Evolutionary conservation across 306 rosid genomes (phyloP).

Genomic region (Sphenostylis stenocarpa): DNA sequence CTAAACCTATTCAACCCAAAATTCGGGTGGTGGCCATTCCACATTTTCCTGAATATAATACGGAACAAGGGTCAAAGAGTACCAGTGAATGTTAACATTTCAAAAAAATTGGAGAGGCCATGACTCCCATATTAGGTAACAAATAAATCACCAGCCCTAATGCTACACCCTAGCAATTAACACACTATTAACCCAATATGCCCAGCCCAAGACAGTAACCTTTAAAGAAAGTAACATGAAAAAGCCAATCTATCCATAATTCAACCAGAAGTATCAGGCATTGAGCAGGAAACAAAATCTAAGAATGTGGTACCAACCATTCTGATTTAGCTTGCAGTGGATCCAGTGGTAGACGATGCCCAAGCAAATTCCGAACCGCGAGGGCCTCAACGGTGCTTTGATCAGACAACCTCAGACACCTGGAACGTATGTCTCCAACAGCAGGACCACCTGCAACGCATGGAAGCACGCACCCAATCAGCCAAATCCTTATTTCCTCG

Average conservation of each 20-base stretch:
- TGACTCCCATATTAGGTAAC: neutral
- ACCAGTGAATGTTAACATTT: neutral
- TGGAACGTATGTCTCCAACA: conserved; percentile 94
- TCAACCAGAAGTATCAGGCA: neutral
- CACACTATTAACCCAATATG: conserved; percentile 34
- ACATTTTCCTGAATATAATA: neutral
- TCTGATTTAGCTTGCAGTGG: conserved; percentile 69
- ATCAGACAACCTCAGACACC: conserved; percentile 90
- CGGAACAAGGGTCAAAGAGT: neutral
- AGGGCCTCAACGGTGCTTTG: conserved; percentile 84
- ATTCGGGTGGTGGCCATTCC: neutral
- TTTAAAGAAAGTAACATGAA: neutral
- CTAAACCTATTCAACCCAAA: neutral
- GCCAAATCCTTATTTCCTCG: conserved; percentile 14
- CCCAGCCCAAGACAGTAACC: neutral
- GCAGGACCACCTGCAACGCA: conserved; percentile 83
- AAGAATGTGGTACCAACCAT: conserved; percentile 66
- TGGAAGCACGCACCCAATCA: neutral
- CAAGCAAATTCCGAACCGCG: conserved; percentile 85
- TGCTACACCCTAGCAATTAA: conserved; percentile 20
- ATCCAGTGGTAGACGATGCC: conserved; percentile 75
- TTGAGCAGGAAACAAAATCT: neutral
- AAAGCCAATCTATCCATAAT: neutral
- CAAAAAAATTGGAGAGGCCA: neutral
- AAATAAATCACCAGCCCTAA: neutral